Base-by-base conservation (phyloP, 1,284 basidiomycete species). In the Trametes sp. region DNA sequence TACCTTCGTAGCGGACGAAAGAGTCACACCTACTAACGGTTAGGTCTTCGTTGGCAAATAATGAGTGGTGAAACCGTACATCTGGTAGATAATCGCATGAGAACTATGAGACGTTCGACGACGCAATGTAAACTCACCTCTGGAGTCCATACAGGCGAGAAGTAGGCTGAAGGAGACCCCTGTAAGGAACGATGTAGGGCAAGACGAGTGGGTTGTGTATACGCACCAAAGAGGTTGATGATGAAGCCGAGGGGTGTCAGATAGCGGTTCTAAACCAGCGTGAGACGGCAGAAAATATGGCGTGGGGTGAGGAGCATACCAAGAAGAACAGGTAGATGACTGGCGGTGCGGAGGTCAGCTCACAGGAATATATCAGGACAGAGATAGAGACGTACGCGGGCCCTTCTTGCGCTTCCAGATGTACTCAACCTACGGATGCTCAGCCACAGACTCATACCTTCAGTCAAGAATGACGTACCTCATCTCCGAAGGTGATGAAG, bases 1-100 rank as follows among this genome's bases (percentile, higher is more conserved):
- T 74, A 0, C 83, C 84, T 70, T 85, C 84, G 52, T 82, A 85
- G 2, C 80, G 78, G 6, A 85, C 80, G 56, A 84, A 85, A 35
- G 73, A 77, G 14, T 66, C 61, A 67, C 84, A 86, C 63, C 83
- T 84, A 56, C 50, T 54, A 1, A 16, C 4, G 28, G 55, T 38
- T 2, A 16, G 28, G 21, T 16, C 7, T 26, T 53, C 26, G 44
- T 13, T 33, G 24, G 16, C 44, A 51, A 23, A 44, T 19, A 58
- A 10, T 51, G 63, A 19, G 5, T 16, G n/a, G 2, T 31, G 19
- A n/a, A 24, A 24, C 1, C 64, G n/a, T 31, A 70, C 68, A 57
- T 65, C 68, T 70, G 49, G 13, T n/a, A n/a, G 50, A 41, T 16
- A 26, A 13, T 26, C 16, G 7, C 24, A 21, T 14, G 35, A 41